phyloP scores from a whole-genome alignment of 495 filamentous ascomycete genomes.

The Neurospora sp. region DNA sequence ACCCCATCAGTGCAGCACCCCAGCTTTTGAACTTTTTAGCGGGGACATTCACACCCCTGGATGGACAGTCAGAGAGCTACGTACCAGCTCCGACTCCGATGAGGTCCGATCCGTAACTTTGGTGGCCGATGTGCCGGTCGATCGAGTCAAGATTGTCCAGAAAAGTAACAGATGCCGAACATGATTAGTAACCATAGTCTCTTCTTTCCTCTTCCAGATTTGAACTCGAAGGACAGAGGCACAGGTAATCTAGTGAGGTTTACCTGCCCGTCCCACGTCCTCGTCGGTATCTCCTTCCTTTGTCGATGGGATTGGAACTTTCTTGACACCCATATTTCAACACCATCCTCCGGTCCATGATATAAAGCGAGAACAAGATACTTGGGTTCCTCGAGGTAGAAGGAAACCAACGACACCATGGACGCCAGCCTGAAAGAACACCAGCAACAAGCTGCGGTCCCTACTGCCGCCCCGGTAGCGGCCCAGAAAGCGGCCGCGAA shows the following conservation, averaged over 20 bases:
- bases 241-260: not conserved
- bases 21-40: not conserved
- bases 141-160: not conserved
- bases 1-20: not conserved
- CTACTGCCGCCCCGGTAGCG: constrained; percentile 2
- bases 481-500: constrained; percentile 21
- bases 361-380: not conserved
- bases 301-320: not conserved
- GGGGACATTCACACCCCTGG: not conserved
- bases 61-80: not conserved
- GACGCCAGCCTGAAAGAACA: constrained; percentile 2
- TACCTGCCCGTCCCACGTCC: not conserved
- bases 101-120: not conserved
- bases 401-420: constrained; percentile 5
- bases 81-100: not conserved
- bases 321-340: not conserved
- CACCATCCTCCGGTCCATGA: not conserved
- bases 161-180: not conserved
- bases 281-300: not conserved
- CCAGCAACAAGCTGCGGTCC: not conserved
- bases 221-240: not conserved
- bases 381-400: not conserved
- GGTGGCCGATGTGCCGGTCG: not conserved
- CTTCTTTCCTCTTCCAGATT: not conserved
- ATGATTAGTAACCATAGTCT: not conserved